A percentile compares a stretch with the other conserved stretches of the same genome.
Conservation (phyloP, 331 rosid genomes). For the Quercus tomentella region DNA sequence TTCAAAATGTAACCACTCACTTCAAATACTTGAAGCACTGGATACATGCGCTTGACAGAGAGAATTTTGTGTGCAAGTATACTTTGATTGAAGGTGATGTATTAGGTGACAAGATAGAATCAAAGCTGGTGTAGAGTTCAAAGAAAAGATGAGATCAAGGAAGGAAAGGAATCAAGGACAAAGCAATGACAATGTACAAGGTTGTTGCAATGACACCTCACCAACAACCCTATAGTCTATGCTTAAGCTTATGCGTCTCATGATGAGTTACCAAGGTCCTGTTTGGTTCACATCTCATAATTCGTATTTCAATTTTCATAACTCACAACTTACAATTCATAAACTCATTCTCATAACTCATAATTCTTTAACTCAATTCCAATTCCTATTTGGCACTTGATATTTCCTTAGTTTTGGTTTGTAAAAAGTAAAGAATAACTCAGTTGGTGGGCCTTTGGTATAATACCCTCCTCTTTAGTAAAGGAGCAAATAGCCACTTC, state of each 20-base stretch:
- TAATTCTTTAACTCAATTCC: too few relatives aligned
- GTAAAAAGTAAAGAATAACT: too few relatives aligned
- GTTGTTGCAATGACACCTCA: conserved; percentile 27
- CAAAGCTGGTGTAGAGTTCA: conserved; percentile 16
- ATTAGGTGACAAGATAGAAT: conserved; percentile 14
- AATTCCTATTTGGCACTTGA: too few relatives aligned
- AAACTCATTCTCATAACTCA: too few relatives aligned
- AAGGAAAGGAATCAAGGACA: conserved; percentile 7
- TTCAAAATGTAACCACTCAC: conserved; percentile 10
- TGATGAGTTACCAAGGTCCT: too few relatives aligned
- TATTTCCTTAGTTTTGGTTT: too few relatives aligned
- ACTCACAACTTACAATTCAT: too few relatives aligned
- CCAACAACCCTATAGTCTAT: conserved; percentile 21
- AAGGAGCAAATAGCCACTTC: too few relatives aligned
- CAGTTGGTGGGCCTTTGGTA: too few relatives aligned
- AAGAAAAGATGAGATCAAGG: conserved; percentile 17
- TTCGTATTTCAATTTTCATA: too few relatives aligned
- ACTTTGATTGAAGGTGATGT: conserved; percentile 25
- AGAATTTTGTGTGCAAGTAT: conserved; percentile 19
- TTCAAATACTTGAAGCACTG: conserved; percentile 25
- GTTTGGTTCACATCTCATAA: too few relatives aligned
- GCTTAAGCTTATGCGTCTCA: background rate
- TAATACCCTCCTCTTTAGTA: too few relatives aligned
- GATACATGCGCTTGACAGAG: conserved; percentile 10
- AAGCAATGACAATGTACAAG: conserved; percentile 28